A percentile compares a stretch with the other conserved stretches of the same genome.
Evolutionary conservation across 306 rosid species (phyloP).

Genomic region (Trifolium subterraneum): DNA sequence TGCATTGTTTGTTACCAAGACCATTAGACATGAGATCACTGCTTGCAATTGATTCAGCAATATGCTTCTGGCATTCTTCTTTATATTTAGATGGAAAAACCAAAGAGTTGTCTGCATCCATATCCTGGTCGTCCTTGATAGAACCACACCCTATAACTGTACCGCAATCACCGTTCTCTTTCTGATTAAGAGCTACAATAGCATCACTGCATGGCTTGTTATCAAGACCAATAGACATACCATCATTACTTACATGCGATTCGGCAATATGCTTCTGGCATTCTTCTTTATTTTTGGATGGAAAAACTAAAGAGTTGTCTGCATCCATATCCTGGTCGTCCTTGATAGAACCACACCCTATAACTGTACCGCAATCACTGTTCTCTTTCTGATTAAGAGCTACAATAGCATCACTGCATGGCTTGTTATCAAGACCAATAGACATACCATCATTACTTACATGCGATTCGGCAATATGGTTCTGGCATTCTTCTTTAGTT

Average conservation of each 20-base stretch:
- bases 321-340: background rate
- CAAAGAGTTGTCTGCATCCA: background rate
- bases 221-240: background rate
- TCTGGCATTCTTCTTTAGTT: slow-evolving; percentile 19
- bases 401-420: background rate
- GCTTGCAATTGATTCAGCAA: slow-evolving; percentile 32
- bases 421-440: background rate
- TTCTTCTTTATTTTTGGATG: slow-evolving; percentile 31
- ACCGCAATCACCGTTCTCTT: background rate
- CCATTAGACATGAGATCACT: slow-evolving; percentile 32
- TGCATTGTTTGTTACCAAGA: slow-evolving; percentile 29
- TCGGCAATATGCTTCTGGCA: slow-evolving; percentile 19
- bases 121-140: background rate
- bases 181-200: background rate
- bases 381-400: background rate
- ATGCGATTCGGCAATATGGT: background rate
- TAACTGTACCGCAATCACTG: background rate
- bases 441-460: slow-evolving; percentile 33
- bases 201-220: background rate
- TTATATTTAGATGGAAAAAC: background rate
- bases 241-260: slow-evolving; percentile 31
- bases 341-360: background rate
- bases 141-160: background rate
- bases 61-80: background rate
- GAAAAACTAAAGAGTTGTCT: slow-evolving; percentile 8